Evolutionary conservation across 805 yeast species (phyloP), one percentile per base, ranked within the genome.

Genomic region (Millerago galiae): DNA sequence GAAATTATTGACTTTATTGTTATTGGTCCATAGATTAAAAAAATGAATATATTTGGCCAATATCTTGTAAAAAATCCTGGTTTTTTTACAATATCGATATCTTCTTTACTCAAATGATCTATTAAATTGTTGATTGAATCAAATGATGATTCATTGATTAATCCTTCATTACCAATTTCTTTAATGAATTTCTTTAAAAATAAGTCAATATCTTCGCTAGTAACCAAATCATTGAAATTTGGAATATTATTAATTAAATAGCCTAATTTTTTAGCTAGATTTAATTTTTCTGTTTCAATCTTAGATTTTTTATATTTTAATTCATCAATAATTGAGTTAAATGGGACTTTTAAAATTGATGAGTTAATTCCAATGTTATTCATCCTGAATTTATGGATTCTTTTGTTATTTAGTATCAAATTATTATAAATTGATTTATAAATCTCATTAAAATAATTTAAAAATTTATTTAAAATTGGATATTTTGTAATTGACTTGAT

Each of bases 1-100:
- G 71, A 63, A 54, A 83, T 66, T 2, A 74, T 47, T 42, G 63
- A 63, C 24, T 54, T 37, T 2, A 73, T 50, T 2, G 77, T 56
- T 2, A 70, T 54, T 8, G 93, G 88, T 0, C 84, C 83, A 54
- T 74, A 76, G 3, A 71, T 39, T 0, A 70, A 35, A 1, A 66
- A 45, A 1, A 73, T 15, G 0, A 72, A 44, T 1, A 75, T 46
- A 0, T 74, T 43, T 2, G 90, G 86, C 96, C 95, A 89, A 60
- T 79, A 77, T 42, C 86, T 70, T 2, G 68, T 61, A 2, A 67
- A 30, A 14, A 61, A 51, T 1, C 63, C 53, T 14, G 86, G 86
- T 41, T 58, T 60, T 14, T 13, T 14, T 8, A n/a, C 16, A 9
- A 16, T 10, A 5, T 31, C n/a, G 10, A 14, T 30, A 4, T n/a